These are phyloP conservation scores for Drosera spatulata DNA, from an alignment of 179 eudicot genomes.

Conservation along the genomic window DNA sequence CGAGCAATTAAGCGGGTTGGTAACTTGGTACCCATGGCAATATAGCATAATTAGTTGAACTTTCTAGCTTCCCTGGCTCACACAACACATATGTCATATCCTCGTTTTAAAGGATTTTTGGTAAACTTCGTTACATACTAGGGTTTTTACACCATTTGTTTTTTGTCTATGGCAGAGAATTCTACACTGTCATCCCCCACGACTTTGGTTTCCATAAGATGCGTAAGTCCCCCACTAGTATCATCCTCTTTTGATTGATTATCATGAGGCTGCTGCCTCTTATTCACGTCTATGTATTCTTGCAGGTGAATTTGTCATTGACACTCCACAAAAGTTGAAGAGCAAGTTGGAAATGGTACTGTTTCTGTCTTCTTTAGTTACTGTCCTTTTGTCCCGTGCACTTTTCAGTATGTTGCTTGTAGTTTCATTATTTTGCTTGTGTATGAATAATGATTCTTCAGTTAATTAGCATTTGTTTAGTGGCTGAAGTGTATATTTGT, in stretches of 20 bases:
- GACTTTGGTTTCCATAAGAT: conserved; percentile 95
- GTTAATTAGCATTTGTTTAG: too few relatives aligned
- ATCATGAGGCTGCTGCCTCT: not conserved
- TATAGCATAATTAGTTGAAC: not conserved
- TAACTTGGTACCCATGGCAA: not conserved
- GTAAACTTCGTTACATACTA: too few relatives aligned
- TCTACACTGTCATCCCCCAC: conserved; percentile 90
- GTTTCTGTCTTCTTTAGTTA: conserved; percentile 1
- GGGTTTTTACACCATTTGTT: not conserved
- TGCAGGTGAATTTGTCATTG: conserved; percentile 92
- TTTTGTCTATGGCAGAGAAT: conserved; percentile 51
- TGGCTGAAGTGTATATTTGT: too few relatives aligned
- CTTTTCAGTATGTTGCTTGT: too few relatives aligned
- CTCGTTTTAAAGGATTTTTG: too few relatives aligned
- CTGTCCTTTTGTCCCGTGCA: too few relatives aligned
- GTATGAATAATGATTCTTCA: too few relatives aligned
- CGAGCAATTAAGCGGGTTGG: conserved; percentile 92
- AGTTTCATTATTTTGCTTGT: too few relatives aligned
- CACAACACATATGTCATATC: not conserved
- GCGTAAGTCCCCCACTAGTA: conserved; percentile 42
- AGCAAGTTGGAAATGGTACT: conserved; percentile 85
- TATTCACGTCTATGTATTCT: conserved; percentile 3
- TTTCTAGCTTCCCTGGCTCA: not conserved
- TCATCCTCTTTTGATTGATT: too few relatives aligned
- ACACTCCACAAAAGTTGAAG: conserved; percentile 92